Evolutionary conservation across 352 stramenopile genomes (phyloP), one percentile per base, ranked within the genome.

Genomic region (Globisporangium spiculum): DNA sequence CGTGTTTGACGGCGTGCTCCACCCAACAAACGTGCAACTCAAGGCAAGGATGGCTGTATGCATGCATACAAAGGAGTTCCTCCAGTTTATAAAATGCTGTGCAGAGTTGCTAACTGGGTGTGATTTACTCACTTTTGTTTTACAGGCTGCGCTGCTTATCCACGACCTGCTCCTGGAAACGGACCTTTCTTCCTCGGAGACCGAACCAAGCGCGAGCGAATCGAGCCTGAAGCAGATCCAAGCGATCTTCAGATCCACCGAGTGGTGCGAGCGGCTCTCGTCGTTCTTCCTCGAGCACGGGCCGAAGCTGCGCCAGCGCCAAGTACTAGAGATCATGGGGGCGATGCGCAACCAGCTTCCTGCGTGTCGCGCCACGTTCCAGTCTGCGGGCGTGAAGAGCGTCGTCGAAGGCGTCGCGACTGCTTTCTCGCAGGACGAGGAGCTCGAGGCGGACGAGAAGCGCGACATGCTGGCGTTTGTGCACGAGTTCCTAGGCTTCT

Each of bases 111-210:
- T 60, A 32, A 36, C 16, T 68, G 46, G 54, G 26, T 68, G 46
- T 56, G 26, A 48, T 48, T 20, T 20, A 48, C 41, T 8, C 3
- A 8, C 41, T 16, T 8, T 8, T 5, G 4, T 8, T 50, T 3
- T 8, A 50, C 46, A 89, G 80, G 77, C 79, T 10, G 79, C 88
- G 54, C 69, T 94, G 32, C 85, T 92, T 30, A 70, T 87, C 1
- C 89, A 94, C 63, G 85, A 94, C 67, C 54, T 94, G 32, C 68
- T 93, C 16, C 67, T 75, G 0, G 84, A 94, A 69, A 70, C 58
- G 20, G 36, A 55, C 14, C 57, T 59, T 18, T 30, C 50, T 34
- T 61, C 22, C 38, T 18, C 18, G 18, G 12, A 22, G 26, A 46
- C 14, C 20, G 38, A 48, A 48, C 38, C 41, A n/a, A 50, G 16